Evolutionary conservation across 768 basidiomycete genomes (phyloP).

Genomic region (Paxillus involutus): DNA sequence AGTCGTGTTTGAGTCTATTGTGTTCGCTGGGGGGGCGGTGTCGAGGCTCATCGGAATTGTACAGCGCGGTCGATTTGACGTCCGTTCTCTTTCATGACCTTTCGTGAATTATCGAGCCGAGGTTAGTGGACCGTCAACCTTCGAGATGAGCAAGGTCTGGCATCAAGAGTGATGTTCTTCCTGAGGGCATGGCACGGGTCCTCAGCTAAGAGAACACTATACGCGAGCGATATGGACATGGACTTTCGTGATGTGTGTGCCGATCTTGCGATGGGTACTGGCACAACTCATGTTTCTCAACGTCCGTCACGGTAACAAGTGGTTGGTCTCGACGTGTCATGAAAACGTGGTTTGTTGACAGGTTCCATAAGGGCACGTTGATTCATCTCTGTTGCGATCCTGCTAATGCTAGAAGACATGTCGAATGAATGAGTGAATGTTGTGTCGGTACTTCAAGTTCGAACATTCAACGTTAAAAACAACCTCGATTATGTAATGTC

Average conservation of each 20-base stretch:
- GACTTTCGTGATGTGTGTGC: constrained; percentile 94
- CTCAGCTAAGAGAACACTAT: background rate
- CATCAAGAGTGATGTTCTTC: constrained; percentile 87
- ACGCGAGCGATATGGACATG: constrained; percentile 39
- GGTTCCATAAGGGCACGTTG: constrained; percentile 72
- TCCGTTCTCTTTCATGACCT: constrained; percentile 81
- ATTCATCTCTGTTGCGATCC: constrained; percentile 63
- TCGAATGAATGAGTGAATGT: too few relatives aligned
- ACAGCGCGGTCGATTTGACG: constrained; percentile 70
- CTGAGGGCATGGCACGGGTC: constrained; percentile 38
- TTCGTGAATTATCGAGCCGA: constrained; percentile 11
- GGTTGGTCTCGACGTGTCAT: constrained; percentile 21
- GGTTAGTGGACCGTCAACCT: constrained; percentile 6
- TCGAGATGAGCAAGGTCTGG: constrained; percentile 29
- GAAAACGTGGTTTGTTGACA: constrained; percentile 70
- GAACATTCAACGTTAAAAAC: too few relatives aligned
- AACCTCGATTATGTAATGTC: constrained; percentile 3
- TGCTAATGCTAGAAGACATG: constrained; percentile 43
- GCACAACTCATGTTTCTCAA: constrained; percentile 63
- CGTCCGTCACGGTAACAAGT: too few relatives aligned
- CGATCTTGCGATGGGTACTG: constrained; percentile 90
- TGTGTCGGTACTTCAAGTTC: too few relatives aligned
- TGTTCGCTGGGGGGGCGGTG: constrained; percentile 37
- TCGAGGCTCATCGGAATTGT: constrained; percentile 81
- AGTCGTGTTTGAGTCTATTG: too few relatives aligned